phyloP scores from a whole-genome alignment of 495 filamentous ascomycete species.

The Hypoxylon trugodes region DNA sequence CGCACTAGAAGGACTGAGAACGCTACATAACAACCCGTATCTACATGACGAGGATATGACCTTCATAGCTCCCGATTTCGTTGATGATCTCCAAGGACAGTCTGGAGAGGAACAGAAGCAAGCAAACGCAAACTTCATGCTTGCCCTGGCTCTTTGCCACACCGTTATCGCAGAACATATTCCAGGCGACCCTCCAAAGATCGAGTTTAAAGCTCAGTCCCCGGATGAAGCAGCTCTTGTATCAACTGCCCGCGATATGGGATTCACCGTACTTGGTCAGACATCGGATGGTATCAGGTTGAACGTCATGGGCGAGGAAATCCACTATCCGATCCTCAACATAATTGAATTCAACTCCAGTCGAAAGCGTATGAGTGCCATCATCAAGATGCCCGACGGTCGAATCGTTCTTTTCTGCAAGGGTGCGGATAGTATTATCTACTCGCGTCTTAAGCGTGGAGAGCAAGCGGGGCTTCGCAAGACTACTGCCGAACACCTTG shows the following conservation, averaged over 20 bases:
- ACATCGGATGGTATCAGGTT: constrained; percentile 79
- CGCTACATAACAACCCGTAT: constrained; percentile 89
- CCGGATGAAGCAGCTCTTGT: constrained; percentile 97
- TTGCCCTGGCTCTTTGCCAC: constrained; percentile 93
- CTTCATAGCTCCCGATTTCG: constrained; percentile 89
- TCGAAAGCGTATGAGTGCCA: constrained; percentile 97
- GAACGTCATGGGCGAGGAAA: constrained; percentile 86
- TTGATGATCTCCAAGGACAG: constrained; percentile 79
- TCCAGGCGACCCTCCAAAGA: constrained; percentile 86
- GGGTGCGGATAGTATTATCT: constrained; percentile 97
- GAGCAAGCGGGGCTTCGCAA: constrained; percentile 85
- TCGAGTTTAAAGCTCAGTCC: constrained; percentile 96
- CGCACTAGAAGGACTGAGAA: constrained; percentile 76
- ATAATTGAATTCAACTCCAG: constrained; percentile 98
- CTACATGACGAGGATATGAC: constrained; percentile 88
- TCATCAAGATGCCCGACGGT: constrained; percentile 94
- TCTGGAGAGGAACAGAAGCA: constrained; percentile 78
- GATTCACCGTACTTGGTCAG: constrained; percentile 91
- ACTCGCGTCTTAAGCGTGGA: constrained; percentile 85
- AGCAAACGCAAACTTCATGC: constrained; percentile 90
- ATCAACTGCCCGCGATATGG: constrained; percentile 92
- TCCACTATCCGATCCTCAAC: constrained; percentile 86
- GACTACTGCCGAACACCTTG: constrained; percentile 90
- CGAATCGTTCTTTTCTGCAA: constrained; percentile 95
- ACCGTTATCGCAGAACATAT: constrained; percentile 92